Conservation (phyloP, 164 flowering plant species). For the Taxillus chinensis region DNA sequence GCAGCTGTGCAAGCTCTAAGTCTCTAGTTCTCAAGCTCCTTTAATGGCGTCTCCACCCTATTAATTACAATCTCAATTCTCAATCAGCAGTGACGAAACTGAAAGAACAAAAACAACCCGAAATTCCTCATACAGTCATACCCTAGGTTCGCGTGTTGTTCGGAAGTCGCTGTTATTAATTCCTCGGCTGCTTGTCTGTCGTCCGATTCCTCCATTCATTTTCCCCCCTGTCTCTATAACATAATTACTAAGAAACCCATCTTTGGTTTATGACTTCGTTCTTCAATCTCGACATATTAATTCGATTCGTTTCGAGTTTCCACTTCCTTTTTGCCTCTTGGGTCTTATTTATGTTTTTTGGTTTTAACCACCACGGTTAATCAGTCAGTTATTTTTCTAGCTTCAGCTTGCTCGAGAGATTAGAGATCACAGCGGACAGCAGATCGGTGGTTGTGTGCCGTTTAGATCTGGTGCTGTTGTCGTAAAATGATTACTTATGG, state of each 20-base stretch:
- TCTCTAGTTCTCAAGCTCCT: neutral
- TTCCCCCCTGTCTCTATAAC: neutral
- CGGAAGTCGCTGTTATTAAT: neutral
- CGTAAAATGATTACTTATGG: conserved; percentile 21
- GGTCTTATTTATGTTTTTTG: no score
- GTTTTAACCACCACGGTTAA: no score
- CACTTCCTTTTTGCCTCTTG: no score
- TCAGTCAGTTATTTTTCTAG: neutral
- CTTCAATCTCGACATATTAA: neutral
- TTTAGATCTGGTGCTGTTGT: neutral
- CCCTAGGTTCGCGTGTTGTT: neutral
- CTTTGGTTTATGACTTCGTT: neutral
- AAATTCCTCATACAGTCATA: neutral
- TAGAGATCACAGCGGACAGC: neutral
- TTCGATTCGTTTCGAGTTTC: neutral
- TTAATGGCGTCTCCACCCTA: neutral
- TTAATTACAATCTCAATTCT: neutral
- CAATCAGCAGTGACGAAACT: no score
- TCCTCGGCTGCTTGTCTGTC: neutral
- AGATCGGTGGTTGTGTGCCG: neutral
- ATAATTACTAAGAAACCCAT: no score
- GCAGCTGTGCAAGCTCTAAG: neutral
- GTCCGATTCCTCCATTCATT: conserved; percentile 8
- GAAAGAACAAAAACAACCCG: no score
- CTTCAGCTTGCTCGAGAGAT: neutral